Evolutionary conservation across 495 filamentous ascomycete genomes (phyloP), one percentile per base, ranked within the genome.

Genomic region (Hyaloscypha finlandica): DNA sequence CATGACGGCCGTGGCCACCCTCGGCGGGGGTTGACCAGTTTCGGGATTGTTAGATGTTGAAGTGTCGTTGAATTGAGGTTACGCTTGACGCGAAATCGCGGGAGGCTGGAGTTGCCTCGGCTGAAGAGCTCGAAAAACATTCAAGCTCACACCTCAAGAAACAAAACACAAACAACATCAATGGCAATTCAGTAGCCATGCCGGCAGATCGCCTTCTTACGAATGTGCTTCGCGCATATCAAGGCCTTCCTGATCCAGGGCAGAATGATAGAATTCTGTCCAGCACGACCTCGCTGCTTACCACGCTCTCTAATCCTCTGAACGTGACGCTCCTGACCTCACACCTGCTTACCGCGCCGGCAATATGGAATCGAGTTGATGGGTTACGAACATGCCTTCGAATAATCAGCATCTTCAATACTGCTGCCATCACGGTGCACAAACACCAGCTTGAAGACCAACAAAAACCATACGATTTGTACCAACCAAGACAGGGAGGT

Each of bases 281-380:
- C 57, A 94, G 90, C 45, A 92, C 94, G 19, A 88, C 90, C 32
- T 88, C 90, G 31, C 86, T 99, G 32, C 81, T 99, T 30, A 89
- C 92, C 25, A 86, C 88, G 37, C 87, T 99, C 48, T 88, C 86
- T 39, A 99, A 99, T 70, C 95, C 94, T 12, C 83, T 97, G 39
- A 99, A 99, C 71, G 77, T 97, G 70, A 92, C 90, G 9, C 85
- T 99, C 4, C 87, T 99, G 58, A 91, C 93, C 1, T 92, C 92
- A n/a, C 93, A 97, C 66, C 83, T 97, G 42, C 86, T 99, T 29
- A 86, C 86, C 11, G 89, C 94, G 0, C 93, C 91, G 2, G 91
- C 94, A 2, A 86, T 99, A 77, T 99, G 95, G 95, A 80, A 87
- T 33, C 83, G 84, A 42, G 84, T 85, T 9, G 87, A 94, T 68